These are phyloP conservation scores for Mortierella hygrophila DNA, from an alignment of 192 early-diverging fungal genomes.

Conservation along the genomic window DNA sequence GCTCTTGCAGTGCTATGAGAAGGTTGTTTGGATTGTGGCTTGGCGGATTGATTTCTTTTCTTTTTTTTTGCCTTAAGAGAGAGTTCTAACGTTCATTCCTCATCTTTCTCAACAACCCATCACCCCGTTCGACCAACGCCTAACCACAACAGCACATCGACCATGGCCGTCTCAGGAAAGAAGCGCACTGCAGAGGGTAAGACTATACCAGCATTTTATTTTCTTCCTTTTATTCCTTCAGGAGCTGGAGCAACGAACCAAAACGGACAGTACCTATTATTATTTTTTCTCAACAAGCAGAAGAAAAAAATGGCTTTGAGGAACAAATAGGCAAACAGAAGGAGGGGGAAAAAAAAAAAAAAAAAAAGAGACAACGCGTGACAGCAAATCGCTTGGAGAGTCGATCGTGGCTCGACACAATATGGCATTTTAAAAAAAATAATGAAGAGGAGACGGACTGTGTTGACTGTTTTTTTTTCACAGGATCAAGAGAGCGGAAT, in stretches of 20 bases:
- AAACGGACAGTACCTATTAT: too few species aligned
- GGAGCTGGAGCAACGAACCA: background rate
- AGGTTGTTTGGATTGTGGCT: slow-evolving; percentile 9
- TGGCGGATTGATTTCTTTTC: background rate
- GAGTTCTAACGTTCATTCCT: background rate
- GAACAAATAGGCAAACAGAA: background rate
- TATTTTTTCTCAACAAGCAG: background rate
- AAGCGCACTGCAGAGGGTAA: slow-evolving; percentile 23
- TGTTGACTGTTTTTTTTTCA: too few species aligned
- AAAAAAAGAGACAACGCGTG: too few species aligned
- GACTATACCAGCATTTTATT: background rate
- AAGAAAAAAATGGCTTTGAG: too few species aligned
- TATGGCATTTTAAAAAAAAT: too few species aligned
- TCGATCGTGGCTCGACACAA: too few species aligned
- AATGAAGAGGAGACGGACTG: too few species aligned
- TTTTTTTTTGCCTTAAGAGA: background rate
- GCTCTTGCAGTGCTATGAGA: background rate
- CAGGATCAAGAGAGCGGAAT: too few species aligned
- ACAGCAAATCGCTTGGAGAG: too few species aligned
- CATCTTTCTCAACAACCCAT: background rate
- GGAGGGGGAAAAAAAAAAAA: too few species aligned
- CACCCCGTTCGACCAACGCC: background rate
- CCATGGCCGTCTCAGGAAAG: slow-evolving; percentile 8
- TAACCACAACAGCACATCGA: background rate
- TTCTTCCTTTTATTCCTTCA: slow-evolving; percentile 3